Base-by-base conservation (phyloP, 2,329 filamentous ascomycete species). In the Hypoxylon sp. region DNA sequence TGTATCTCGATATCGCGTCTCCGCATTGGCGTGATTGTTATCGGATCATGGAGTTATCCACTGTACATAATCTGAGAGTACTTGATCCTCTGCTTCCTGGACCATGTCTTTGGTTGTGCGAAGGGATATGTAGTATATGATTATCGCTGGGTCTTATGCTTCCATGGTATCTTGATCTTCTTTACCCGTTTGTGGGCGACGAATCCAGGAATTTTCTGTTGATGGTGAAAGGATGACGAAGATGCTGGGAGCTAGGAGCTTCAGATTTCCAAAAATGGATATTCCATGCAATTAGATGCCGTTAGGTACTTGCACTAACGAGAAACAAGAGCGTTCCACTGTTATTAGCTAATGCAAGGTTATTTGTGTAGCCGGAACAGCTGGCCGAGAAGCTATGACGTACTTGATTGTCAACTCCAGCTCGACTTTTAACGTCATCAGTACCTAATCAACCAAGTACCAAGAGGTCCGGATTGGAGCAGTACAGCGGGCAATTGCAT, bases 401-500 rank as follows among this genome's bases (percentile, higher is more conserved):
- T 62, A 69, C 36, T 67, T 54, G 52, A 69, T 56, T 59, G 30
- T 40, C 24, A 28, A 57, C 48, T 58, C 18, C 36, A 56, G 52
- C 44, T 36, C 22, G 16, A 49, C 2, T 12, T 49, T 62, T 67
- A 53, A 67, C 67, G 67, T 69, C 67, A 69, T 69, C 20, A 59
- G 14, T 44, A 64, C 54, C 60, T 61, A 66, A 66, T 64, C 18
- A 60, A 44, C 38, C 33, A 59, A 60, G 58, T 38, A 51, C 5
- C 28, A 7, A 11, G 14, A 56, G 50, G 32, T 22, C 38, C 38
- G 33, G 48, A 40, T 38, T 54, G 40, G 51, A 42, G 42, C 32
- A 61, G 46, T 36, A 33, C 14, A 44, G n/a, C 45, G 45, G 53
- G 50, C 36, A 51, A 42, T 45, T 55, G 52, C 46, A 56, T 55